Conservation (phyloP, 2,329 filamentous ascomycete species). For the Penicillium psychrosexuale region DNA sequence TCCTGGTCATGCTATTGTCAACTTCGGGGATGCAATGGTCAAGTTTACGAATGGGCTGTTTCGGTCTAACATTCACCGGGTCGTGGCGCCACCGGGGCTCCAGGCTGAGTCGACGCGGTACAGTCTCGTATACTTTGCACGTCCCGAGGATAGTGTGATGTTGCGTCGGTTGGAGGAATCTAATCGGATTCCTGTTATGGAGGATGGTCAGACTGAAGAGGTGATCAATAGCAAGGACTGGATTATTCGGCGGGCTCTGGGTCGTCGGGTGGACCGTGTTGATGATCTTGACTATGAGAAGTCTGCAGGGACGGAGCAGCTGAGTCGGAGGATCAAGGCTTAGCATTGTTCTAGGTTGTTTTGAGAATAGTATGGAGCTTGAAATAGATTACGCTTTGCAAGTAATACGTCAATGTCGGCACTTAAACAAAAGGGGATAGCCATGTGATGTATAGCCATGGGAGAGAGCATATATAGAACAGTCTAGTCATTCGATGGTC, state of each 20-base stretch:
- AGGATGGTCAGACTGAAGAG: slow-evolving; percentile 32
- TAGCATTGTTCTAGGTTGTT: slow-evolving; percentile 3
- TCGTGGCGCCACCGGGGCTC: slow-evolving; percentile 48
- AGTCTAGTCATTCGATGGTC: background rate
- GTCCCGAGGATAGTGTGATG: slow-evolving; percentile 50
- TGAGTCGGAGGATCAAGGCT: slow-evolving; percentile 32
- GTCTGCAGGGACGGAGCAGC: slow-evolving; percentile 33
- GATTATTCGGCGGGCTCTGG: slow-evolving; percentile 42
- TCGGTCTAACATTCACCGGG: slow-evolving; percentile 48
- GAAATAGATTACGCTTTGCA: background rate
- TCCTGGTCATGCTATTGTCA: slow-evolving; percentile 46
- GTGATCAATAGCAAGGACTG: slow-evolving; percentile 43
- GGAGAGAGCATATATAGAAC: too few relatives aligned
- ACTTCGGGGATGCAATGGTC: slow-evolving; percentile 46
- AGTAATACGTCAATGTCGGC: too few relatives aligned
- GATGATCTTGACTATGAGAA: slow-evolving; percentile 33
- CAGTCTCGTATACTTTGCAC: slow-evolving; percentile 55
- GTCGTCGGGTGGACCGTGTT: slow-evolving; percentile 30
- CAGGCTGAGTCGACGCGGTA: slow-evolving; percentile 48
- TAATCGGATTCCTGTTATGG: slow-evolving; percentile 33
- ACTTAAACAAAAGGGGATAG: background rate
- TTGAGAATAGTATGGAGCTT: background rate
- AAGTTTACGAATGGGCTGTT: slow-evolving; percentile 45
- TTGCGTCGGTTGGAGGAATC: slow-evolving; percentile 41
- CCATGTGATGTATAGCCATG: background rate